Percentiles rank a stretch among this genome's conserved stretches.
Conservation (phyloP, 2,329 filamentous ascomycete genomes). For the Venturia carpophila region DNA sequence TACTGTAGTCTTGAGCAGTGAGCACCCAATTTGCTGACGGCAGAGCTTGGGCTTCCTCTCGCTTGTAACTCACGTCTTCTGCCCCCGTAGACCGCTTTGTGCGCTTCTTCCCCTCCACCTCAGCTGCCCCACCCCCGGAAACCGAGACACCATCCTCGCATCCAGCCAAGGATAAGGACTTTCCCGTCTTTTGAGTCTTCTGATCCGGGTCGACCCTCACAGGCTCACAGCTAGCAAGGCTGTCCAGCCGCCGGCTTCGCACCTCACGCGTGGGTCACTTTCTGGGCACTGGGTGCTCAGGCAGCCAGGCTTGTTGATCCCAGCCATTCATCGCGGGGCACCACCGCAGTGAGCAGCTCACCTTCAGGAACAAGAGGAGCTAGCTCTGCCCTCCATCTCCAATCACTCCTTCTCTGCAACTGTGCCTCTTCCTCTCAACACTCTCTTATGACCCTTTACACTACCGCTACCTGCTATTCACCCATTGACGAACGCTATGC, state of each 20-base stretch:
- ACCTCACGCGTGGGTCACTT: neutral
- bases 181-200: neutral
- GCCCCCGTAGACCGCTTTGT: neutral
- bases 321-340: slow-evolving; percentile 8
- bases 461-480: slow-evolving; percentile 5
- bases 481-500: slow-evolving; percentile 11
- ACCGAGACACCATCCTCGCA: neutral
- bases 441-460: slow-evolving; percentile 15
- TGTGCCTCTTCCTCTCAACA: slow-evolving; percentile 7
- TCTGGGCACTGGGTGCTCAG: neutral
- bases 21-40: neutral
- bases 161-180: neutral
- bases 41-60: neutral
- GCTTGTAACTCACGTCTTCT: neutral
- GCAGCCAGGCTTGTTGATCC: slow-evolving; percentile 8
- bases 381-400: neutral
- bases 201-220: neutral
- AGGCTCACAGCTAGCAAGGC: neutral
- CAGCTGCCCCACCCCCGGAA: neutral
- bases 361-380: neutral
- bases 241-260: neutral
- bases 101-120: neutral
- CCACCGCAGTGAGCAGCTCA: slow-evolving; percentile 1
- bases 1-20: neutral
- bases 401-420: slow-evolving; percentile 11